Evolutionary conservation across 106 monocot genomes (phyloP).

Genomic region (Hemerocallis citrina): DNA sequence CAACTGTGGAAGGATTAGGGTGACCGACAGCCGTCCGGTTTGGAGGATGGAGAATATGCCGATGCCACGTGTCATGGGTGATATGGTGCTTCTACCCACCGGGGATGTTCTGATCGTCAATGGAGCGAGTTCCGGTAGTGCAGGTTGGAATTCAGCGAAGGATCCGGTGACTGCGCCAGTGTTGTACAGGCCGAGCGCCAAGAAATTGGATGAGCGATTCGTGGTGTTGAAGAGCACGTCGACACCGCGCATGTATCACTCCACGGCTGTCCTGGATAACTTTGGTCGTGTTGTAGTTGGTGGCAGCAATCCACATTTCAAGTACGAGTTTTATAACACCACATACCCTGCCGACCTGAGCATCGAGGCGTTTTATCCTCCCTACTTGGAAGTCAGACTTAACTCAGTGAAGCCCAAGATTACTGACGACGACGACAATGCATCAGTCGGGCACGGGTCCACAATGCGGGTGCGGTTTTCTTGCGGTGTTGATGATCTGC

Average conservation of each 20-base stretch:
- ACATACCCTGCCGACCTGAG: constrained; percentile 62
- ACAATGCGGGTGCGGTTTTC: constrained; percentile 15
- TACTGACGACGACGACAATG: background rate
- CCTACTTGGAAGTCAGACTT: constrained; percentile 25
- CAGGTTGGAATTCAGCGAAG: constrained; percentile 55
- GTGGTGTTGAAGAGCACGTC: constrained; percentile 9
- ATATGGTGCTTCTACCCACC: constrained; percentile 30
- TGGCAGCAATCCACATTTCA: constrained; percentile 65
- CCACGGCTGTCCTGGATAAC: constrained; percentile 31
- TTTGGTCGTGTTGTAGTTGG: constrained; percentile 47
- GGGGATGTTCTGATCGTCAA: constrained; percentile 55
- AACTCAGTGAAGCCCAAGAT: constrained; percentile 18
- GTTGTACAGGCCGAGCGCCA: constrained; percentile 29
- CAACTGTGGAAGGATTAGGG: constrained; percentile 56
- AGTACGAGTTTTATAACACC: constrained; percentile 40
- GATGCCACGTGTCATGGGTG: constrained; percentile 54
- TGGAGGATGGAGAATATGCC: constrained; percentile 78
- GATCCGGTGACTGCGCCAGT: constrained; percentile 44
- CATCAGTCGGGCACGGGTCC: constrained; percentile 23
- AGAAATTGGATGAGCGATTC: constrained; percentile 23
- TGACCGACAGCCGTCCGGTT: constrained; percentile 34
- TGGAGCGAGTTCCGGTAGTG: constrained; percentile 55
- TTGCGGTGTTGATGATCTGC: constrained; percentile 2
- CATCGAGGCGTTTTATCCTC: constrained; percentile 57
- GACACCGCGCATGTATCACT: constrained; percentile 60